Evolutionary conservation across 2,329 filamentous ascomycete species (phyloP).

Genomic region (Verticillium albo-atrum): DNA sequence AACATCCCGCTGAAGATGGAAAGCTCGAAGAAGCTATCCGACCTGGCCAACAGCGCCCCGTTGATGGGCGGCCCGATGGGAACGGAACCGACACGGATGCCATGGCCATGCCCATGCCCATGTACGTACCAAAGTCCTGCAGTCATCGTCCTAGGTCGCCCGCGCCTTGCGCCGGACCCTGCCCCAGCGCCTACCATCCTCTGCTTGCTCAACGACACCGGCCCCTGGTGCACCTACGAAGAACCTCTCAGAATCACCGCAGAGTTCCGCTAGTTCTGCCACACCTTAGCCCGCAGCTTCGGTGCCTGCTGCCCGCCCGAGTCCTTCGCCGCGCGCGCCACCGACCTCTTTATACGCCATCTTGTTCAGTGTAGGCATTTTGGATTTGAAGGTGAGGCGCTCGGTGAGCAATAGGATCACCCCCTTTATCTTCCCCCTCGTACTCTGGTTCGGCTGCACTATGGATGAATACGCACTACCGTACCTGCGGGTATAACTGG

Average conservation of each 20-base stretch:
- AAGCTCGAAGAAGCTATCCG: constrained; percentile 21
- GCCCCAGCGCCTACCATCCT: constrained; percentile 34
- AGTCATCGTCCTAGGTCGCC: constrained; percentile 39
- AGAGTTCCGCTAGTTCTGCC: constrained; percentile 21
- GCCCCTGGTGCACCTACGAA: constrained; percentile 30
- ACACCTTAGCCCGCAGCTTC: background rate
- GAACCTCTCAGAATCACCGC: constrained; percentile 38
- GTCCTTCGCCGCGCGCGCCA: background rate
- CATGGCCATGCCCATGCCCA: constrained; percentile 45
- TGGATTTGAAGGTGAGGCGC: too few relatives aligned
- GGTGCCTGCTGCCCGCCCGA: background rate
- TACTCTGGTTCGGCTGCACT: too few relatives aligned
- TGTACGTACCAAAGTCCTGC: constrained; percentile 50
- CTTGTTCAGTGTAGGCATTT: too few relatives aligned
- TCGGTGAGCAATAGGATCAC: too few relatives aligned
- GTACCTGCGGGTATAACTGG: too few relatives aligned
- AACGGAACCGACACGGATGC: constrained; percentile 33
- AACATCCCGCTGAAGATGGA: constrained; percentile 16
- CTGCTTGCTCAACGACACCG: constrained; percentile 38
- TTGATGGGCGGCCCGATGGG: constrained; percentile 35
- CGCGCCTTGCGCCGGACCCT: constrained; percentile 38
- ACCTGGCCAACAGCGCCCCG: constrained; percentile 30
- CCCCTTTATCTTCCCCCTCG: too few relatives aligned
- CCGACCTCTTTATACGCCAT: background rate
- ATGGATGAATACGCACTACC: too few relatives aligned